Base-by-base conservation (phyloP, 306 rosid species). In the Carpinus fangiana region DNA sequence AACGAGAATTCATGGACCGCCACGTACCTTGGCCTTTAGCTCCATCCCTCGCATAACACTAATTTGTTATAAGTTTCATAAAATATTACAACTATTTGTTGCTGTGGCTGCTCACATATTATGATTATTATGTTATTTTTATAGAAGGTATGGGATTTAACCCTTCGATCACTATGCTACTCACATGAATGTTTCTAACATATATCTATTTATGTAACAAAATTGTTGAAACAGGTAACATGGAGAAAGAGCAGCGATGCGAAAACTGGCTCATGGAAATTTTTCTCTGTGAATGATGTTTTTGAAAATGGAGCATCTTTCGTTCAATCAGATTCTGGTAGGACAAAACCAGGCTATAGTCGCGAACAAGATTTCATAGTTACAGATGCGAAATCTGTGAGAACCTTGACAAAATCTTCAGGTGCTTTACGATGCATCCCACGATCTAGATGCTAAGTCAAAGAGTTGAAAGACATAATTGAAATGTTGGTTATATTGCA, bases 291-390 rank as follows among this genome's bases (percentile, higher is more conserved):
- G n/a, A 7, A 76, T 4, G 88, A 87, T 21, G 81, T 12, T 53
- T 87, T 87, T 43, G 88, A 87, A 56, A 87, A 84, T 12, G 90
- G 90, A 76, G 88, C 83, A 0, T 73, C 52, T 4, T 84, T 87
- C 7, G 17, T 8, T 0, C 47, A 28, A 71, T 84, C 82, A 20
- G 21, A 28, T 7, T 77, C 79, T 31, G 77, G 79, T 31, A 14
- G 4, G 83, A 28, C 14, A 12, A 76, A 71, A 7, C 84, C 88
- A 0, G 28, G 77, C 75, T 87, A 84, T 45, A 82, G 1, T 10
- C 17, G 0, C 0, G 83, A 79, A 46, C 88, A 87, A 65, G 0
- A 0, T 12, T 87, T 87, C 45, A 2, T 46, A 71, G 85, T 82
- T 73, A 72, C 2, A 56, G 77, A 87, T 53, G 83, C 74, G 34